Conservation (phyloP, 2,329 filamentous ascomycete genomes). For the Chaetomium strumarium region DNA sequence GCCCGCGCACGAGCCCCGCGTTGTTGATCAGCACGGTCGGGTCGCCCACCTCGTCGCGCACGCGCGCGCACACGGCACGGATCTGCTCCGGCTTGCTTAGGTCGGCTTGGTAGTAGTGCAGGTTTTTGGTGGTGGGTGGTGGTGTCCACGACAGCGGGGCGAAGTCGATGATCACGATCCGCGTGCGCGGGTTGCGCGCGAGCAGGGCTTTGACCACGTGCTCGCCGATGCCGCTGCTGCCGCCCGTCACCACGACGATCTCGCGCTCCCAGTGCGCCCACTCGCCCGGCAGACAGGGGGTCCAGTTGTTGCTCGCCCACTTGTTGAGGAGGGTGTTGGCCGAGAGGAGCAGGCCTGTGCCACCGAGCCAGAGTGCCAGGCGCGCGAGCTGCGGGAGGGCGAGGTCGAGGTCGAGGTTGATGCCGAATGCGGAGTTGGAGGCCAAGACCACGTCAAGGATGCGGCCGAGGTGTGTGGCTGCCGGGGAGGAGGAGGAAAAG, state of each 20-base stretch:
- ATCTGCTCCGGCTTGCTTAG: conserved; percentile 32
- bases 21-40: conserved; percentile 35
- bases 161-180: conserved; percentile 33
- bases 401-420: conserved; percentile 4
- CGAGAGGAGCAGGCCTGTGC: conserved; percentile 14
- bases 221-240: conserved; percentile 38
- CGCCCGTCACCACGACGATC: conserved; percentile 40
- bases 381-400: conserved; percentile 7
- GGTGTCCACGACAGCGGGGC: conserved; percentile 28
- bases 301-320: conserved; percentile 22
- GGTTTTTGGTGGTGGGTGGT: conserved; percentile 18
- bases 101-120: conserved; percentile 35
- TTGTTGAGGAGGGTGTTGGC: conserved; percentile 19
- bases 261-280: conserved; percentile 34
- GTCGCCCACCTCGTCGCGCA: conserved; percentile 32
- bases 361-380: conserved; percentile 10
- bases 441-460: too few relatives aligned
- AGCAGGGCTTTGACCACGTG: conserved; percentile 31
- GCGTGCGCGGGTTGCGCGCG: conserved; percentile 24
- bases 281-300: conserved; percentile 23
- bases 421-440: background rate
- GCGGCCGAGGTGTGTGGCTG: conserved; percentile 2
- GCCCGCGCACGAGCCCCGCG: conserved; percentile 29
- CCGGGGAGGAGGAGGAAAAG: too few relatives aligned
- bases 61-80: conserved; percentile 24